phyloP scores from a whole-genome alignment of 352 stramenopile species.

The Pythium rishiriense region DNA sequence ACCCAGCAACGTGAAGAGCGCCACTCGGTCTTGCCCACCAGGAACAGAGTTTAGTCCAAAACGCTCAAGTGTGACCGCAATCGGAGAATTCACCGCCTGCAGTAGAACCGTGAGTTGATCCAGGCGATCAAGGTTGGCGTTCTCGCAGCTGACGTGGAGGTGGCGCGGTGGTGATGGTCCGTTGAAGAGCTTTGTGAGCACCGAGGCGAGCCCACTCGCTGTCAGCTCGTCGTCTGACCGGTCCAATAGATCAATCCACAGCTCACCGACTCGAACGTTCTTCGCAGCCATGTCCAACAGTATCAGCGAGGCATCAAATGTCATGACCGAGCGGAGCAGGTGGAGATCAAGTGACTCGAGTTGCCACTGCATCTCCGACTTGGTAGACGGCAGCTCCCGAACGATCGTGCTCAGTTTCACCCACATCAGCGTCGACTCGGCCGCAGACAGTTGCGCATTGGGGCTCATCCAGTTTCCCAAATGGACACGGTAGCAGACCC shows the following conservation, averaged over 20 bases:
- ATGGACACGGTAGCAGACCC: constrained; percentile 1
- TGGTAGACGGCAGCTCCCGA: background rate
- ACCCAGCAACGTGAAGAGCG: constrained; percentile 5
- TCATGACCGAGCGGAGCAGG: constrained; percentile 8
- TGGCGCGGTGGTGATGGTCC: background rate
- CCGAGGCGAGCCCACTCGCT: background rate
- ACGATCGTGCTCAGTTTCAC: background rate
- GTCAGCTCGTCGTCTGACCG: constrained; percentile 13
- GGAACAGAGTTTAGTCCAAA: background rate
- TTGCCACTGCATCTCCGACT: background rate
- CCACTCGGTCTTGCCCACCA: background rate
- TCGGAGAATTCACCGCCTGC: background rate
- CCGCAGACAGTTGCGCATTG: background rate
- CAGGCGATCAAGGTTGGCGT: constrained; percentile 1
- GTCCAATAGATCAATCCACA: constrained; percentile 20
- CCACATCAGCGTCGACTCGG: constrained; percentile 12
- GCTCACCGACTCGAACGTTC: constrained; percentile 1
- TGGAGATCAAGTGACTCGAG: constrained; percentile 13
- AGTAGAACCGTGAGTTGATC: background rate
- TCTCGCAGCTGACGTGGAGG: constrained; percentile 15
- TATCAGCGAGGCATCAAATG: constrained; percentile 1
- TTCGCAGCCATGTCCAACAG: constrained; percentile 3
- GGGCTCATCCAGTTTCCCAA: constrained; percentile 17
- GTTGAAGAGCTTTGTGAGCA: constrained; percentile 15
- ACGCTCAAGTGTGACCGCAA: background rate